Evolutionary conservation across 352 stramenopile species (phyloP), one percentile per base, ranked within the genome.

Genomic region (Pythium apleroticum): DNA sequence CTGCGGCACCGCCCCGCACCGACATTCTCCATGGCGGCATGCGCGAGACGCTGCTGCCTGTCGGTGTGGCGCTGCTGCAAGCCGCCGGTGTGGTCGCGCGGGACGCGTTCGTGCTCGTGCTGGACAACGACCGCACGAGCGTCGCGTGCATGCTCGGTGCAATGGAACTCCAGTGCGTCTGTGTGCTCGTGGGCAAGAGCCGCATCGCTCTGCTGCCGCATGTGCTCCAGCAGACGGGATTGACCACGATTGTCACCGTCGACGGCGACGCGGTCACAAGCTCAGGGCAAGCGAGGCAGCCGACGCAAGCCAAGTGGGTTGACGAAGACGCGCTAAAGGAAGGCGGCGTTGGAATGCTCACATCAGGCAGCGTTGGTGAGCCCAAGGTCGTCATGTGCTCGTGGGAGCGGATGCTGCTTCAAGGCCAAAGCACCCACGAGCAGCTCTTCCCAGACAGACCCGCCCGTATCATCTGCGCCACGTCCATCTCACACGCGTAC

Each of bases 401-500:
- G 57, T 95, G 88, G 88, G 64, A 82, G 41, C 72, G 72, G 54
- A 93, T 95, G 85, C 64, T 79, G 27, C 65, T 88, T n/a, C 88
- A 96, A 49, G 88, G 86, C 17, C 69, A 89, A n/a, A 78, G 66
- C n/a, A 96, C 84, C 7, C 71, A 93, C 37, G 72, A 87, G 41
- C 67, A 87, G 61, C 80, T 94, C 41, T 95, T 96, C 56, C 85
- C 84, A 8, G 52, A 72, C 20, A n/a, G 65, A 0, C 74, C 87
- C 0, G 78, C 78, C 28, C 84, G 85, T 4, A 78, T 96, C 53
- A 76, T 94, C 22, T 90, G 82, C 28, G 80, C 65, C 9, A 93
- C 88, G 31, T 94, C 88, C 19, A 95, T 96, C 59, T 78, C 86
- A 11, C 88, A 96, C 64, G 86, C 86, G 11, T 96, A 86, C 64